Conservation (phyloP, 306 rosid species). For the Cucurbita argyrosperma region DNA sequence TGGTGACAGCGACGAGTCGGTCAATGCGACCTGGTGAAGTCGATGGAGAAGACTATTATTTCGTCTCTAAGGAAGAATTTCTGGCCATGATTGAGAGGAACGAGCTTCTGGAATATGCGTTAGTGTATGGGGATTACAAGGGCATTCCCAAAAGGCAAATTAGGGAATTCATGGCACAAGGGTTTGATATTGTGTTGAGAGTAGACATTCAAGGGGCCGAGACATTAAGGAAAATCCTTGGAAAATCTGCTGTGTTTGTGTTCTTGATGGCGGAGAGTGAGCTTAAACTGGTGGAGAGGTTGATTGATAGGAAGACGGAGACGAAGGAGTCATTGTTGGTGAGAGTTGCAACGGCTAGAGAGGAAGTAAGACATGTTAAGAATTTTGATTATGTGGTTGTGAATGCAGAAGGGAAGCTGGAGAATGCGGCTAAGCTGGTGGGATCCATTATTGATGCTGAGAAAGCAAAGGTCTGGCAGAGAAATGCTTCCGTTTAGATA, state of each 20-base stretch:
- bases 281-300: conserved; percentile 60
- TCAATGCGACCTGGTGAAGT: conserved; percentile 46
- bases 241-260: conserved; percentile 61
- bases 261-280: conserved; percentile 77
- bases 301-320: conserved; percentile 72
- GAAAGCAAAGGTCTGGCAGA: conserved; percentile 79
- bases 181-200: conserved; percentile 57
- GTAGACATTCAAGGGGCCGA: conserved; percentile 91
- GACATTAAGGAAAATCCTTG: conserved; percentile 53
- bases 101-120: conserved; percentile 73
- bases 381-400: conserved; percentile 80
- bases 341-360: conserved; percentile 71
- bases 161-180: conserved; percentile 57
- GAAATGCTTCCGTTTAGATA: conserved; percentile 33
- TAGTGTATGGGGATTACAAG: conserved; percentile 84
- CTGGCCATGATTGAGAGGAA: conserved; percentile 37
- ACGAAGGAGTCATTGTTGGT: conserved; percentile 57
- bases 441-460: conserved; percentile 70
- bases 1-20: conserved; percentile 71
- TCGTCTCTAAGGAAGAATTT: conserved; percentile 63
- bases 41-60: conserved; percentile 57
- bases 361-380: conserved; percentile 69
- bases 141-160: conserved; percentile 87
- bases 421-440: conserved; percentile 50
- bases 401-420: conserved; percentile 70